These are phyloP conservation scores for Naegleria lovaniensis DNA, from an alignment of 208 protist species.

Conservation along the genomic window DNA sequence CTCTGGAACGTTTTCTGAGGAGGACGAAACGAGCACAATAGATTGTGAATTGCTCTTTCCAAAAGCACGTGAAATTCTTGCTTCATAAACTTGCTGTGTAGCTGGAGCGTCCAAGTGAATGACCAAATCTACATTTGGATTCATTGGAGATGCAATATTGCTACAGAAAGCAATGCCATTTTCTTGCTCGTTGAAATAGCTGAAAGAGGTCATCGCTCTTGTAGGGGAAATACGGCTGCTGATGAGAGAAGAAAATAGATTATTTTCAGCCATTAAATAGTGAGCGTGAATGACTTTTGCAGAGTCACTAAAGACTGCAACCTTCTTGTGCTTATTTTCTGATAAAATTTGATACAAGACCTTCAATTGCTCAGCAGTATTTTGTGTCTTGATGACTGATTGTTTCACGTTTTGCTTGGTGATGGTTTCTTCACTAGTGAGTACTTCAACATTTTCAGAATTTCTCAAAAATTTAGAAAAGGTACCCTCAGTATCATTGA, in stretches of 20 bases:
- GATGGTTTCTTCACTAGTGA: neutral
- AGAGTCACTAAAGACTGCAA: neutral
- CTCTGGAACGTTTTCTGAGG: neutral
- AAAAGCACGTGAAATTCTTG: neutral
- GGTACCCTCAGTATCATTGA: neutral
- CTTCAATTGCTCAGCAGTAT: neutral
- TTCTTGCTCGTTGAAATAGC: neutral
- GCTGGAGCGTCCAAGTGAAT: neutral
- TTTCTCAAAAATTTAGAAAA: neutral
- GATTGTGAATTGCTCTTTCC: neutral
- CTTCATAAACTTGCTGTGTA: neutral
- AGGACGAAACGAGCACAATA: neutral
- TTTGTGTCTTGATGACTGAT: neutral
- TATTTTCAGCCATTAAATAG: constrained; percentile 6
- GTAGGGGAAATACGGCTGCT: neutral
- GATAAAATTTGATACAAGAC: neutral
- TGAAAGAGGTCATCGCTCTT: neutral
- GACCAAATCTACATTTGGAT: neutral
- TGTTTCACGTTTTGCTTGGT: neutral
- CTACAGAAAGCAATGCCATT: neutral
- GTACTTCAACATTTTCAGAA: neutral
- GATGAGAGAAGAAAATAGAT: neutral
- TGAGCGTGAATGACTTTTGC: neutral
- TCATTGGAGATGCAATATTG: neutral
- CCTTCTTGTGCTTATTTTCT: constrained; percentile 4